These are phyloP conservation scores for Tilletiaria anomala DNA, from an alignment of 1,284 basidiomycete genomes.

Conservation along the genomic window DNA sequence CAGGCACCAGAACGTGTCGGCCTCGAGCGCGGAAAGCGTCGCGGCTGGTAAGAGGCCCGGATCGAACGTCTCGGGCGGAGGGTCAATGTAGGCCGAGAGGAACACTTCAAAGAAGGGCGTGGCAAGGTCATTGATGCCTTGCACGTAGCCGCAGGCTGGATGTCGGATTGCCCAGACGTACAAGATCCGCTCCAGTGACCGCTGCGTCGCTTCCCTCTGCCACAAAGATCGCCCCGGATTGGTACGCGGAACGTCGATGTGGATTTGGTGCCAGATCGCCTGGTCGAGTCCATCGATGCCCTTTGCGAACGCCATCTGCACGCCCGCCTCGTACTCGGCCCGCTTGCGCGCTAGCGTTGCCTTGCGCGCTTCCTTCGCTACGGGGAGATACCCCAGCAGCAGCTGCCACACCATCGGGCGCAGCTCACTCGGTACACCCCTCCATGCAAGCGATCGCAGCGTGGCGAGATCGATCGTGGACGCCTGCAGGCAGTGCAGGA, in stretches of 20 bases:
- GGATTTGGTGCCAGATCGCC: constrained; percentile 37
- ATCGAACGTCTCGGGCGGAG: constrained; percentile 30
- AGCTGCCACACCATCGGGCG: constrained; percentile 89
- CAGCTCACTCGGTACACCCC: constrained; percentile 73
- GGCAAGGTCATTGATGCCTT: constrained; percentile 39
- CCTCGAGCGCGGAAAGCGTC: constrained; percentile 32
- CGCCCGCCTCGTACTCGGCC: constrained; percentile 75
- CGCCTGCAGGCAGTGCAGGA: neutral
- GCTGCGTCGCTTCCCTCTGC: constrained; percentile 35
- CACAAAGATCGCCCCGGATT: constrained; percentile 36
- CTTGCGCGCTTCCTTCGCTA: constrained; percentile 62
- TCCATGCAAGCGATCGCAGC: constrained; percentile 84
- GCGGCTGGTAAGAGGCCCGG: constrained; percentile 19
- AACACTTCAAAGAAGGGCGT: constrained; percentile 39
- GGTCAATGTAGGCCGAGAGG: constrained; percentile 29
- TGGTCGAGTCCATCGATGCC: constrained; percentile 40
- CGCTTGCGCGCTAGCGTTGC: constrained; percentile 72
- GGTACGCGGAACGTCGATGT: constrained; percentile 37
- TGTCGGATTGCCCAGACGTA: constrained; percentile 40
- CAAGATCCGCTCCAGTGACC: constrained; percentile 33
- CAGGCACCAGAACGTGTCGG: constrained; percentile 39
- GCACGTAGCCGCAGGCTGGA: constrained; percentile 37
- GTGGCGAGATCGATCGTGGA: constrained; percentile 45
- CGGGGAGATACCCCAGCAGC: constrained; percentile 70
- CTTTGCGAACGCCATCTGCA: constrained; percentile 76